Conservation (phyloP, 2,329 filamentous ascomycete genomes). For the Fusarium domesticum region DNA sequence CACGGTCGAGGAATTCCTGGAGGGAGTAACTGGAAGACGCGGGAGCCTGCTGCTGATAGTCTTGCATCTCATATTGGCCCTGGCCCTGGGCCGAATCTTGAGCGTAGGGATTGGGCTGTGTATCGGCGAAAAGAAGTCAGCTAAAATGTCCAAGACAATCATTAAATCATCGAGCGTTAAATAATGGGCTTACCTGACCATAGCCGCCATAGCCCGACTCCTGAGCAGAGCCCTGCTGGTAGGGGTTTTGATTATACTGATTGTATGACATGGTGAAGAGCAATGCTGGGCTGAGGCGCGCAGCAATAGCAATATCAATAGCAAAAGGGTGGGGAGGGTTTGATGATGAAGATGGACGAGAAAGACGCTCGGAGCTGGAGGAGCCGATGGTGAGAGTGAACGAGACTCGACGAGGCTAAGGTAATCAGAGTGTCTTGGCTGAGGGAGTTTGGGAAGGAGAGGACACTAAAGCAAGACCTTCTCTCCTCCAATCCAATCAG, state of each 20-base stretch:
- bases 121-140: conserved; percentile 14
- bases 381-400: conserved; percentile 13
- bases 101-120: conserved; percentile 31
- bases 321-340: conserved; percentile 8
- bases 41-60: conserved; percentile 42
- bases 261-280: conserved; percentile 55
- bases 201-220: conserved; percentile 45
- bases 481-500: not conserved
- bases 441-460: not conserved
- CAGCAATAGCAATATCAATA: conserved; percentile 11
- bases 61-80: conserved; percentile 54
- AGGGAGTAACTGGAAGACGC: conserved; percentile 47
- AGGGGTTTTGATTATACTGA: conserved; percentile 64
- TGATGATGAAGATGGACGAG: conserved; percentile 19
- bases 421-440: not conserved
- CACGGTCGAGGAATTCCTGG: conserved; percentile 65
- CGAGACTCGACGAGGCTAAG: not conserved
- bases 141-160: conserved; percentile 10
- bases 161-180: conserved; percentile 2
- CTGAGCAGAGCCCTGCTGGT: conserved; percentile 51
- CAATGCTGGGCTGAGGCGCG: conserved; percentile 11
- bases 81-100: conserved; percentile 30
- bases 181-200: conserved; percentile 41
- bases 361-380: conserved; percentile 20
- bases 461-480: not conserved